Evolutionary conservation across 2,329 filamentous ascomycete genomes (phyloP), one percentile per base, ranked within the genome.

Genomic region (Penicillium sp.): DNA sequence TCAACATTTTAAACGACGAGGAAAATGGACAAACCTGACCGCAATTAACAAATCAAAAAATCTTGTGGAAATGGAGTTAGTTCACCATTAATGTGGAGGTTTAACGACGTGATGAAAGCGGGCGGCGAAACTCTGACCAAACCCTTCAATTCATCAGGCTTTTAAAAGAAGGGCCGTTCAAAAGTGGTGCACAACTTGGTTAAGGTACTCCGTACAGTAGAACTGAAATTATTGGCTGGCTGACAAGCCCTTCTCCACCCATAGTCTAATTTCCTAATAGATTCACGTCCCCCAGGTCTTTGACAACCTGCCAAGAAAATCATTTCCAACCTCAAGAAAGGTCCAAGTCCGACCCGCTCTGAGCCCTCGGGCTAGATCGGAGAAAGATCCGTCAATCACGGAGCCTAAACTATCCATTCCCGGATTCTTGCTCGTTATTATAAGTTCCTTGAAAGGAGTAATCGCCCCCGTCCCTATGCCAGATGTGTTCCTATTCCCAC

Each of bases 241-340:
- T 48, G 22, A 48, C 43, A 48, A 48, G 43, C 43, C 26, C 22
- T 48, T 48, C 43, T 48, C 43, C 26, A 28, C 43, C 43, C 22
- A 48, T 28, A 48, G 43, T 48, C 43, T 48, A 48, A 48, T 48
- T 48, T 48, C 43, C 43, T 48, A 48, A 48, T 48, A 48, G 43
- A 28, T 48, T 48, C 43, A 48, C 22, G 22, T 28, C 43, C 43
- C 22, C 14, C 10, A 48, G 43, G 43, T 48, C 43, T 48, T 22
- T 48, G 22, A 48, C 22, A 11, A 48, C 28, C 26, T 28, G 22
- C 1, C 33, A 6, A 35, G 33, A 35, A 35, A 35, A 35, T 35
- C 33, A 35, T 35, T 35, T 35, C 33, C n/a, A 35, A 35, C 33
- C 33, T 35, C 33, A 35, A 35, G 33, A 35, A 35, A 35, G 33